Evolutionary conservation across 129 eudicot genomes (phyloP).

Genomic region (Chrysanthemum lavandulifolium): DNA sequence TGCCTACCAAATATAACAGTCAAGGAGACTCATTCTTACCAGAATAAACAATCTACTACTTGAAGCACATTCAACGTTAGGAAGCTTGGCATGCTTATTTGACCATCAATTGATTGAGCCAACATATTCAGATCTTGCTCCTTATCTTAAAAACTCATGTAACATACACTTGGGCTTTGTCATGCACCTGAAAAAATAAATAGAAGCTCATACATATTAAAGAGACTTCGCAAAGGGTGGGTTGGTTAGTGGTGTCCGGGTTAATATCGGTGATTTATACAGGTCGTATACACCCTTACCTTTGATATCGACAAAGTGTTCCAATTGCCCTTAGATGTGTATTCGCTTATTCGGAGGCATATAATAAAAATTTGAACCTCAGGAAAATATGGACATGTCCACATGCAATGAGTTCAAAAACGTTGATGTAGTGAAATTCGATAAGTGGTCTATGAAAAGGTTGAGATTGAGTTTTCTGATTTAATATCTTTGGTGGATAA

Average conservation of each 20-base stretch:
- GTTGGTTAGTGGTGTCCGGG: background rate
- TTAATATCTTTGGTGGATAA: conserved; percentile 35
- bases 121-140: conserved; percentile 51
- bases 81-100: conserved; percentile 57
- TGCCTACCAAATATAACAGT: background rate
- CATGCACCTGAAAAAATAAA: conserved; percentile 75
- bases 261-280: background rate
- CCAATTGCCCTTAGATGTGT: conserved; percentile 41
- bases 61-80: conserved; percentile 53
- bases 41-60: conserved; percentile 54
- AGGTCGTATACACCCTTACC: conserved; percentile 37
- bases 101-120: conserved; percentile 72
- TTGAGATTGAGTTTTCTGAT: conserved; percentile 63
- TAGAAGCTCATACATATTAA: too few species aligned
- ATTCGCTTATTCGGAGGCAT: conserved; percentile 48
- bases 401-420: conserved; percentile 18
- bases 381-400: conserved; percentile 32
- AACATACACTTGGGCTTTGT: conserved; percentile 89
- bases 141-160: conserved; percentile 49
- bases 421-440: background rate
- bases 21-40: conserved; percentile 41
- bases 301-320: conserved; percentile 69
- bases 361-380: conserved; percentile 81
- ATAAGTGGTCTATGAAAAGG: background rate
- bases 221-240: conserved; percentile 8